Evolutionary conservation across 2,329 filamentous ascomycete species (phyloP), one percentile per base, ranked within the genome.

Genomic region (Talaromyces albobiverticillius): DNA sequence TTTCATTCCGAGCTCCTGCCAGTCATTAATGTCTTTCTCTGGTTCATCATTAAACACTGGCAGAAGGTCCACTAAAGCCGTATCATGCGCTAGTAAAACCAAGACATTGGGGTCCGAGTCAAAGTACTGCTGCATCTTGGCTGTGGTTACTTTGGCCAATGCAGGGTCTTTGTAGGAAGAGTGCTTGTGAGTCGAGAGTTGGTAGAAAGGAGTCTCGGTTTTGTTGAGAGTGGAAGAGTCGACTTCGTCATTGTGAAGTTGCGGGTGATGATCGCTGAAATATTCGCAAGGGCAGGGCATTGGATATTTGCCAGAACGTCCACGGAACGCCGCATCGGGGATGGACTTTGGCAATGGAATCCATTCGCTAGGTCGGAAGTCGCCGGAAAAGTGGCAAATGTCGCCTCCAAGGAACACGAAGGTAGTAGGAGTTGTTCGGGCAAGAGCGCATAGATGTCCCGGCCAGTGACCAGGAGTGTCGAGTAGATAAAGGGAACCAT

Each of bases 261-360:
- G 48, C 14, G 48, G 48, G 13, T 51, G 48, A n/a, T 51, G 34
- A n/a, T 51, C 48, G 34, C 36, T 51, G 48, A 51, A 51, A 22
- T 41, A 42, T 18, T 34, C 25, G 38, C 48, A 51, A 6, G 48
- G 48, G 29, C 48, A 51, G 5, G 36, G 36, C 23, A 51, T 41
- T 23, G 48, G 48, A 31, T 41, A 51, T 31, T 51, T 51, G 20
- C 25, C 38, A 20, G 48, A 23, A 16, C 36, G 34, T n/a, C 36
- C 36, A n/a, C 25, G 36, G 13, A 42, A 51, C 1, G 25, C 48
- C 8, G 25, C 26, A 11, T 32, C 26, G 13, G 45, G 45, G 31
- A 47, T 34, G 6, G 45, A 22, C 20, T 34, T 8, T 1, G 45
- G 45, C 6, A 47, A 20, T 16, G 45, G 45, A 31, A 47, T 47